Base-by-base conservation (phyloP, 257 asterid species). In the Datura wrightii region DNA sequence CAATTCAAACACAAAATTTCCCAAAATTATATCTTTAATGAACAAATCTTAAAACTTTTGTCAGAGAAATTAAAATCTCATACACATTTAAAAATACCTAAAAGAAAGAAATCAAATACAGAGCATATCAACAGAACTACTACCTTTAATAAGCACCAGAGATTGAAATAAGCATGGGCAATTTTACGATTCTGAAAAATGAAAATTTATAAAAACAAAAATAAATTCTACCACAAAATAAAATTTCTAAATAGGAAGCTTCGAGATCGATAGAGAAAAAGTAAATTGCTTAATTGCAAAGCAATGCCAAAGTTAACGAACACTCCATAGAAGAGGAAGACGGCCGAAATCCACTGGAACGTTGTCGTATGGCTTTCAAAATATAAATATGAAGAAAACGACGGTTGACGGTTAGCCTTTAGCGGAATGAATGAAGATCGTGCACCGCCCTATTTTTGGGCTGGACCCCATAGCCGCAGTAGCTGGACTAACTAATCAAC, bases 381-480 rank as follows among this genome's bases (percentile, higher is more conserved):
- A 24, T 24, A 24, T 24, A 24, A 54, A 69, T 7, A 67, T n/a
- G 79, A 70, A 16, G 34, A 69, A 69, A 74, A 74, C 41, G 63
- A 76, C 15, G 15, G 82, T 48, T 31, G 81, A 74, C 81, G 81
- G 81, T 74, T 74, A 74, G 31, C 31, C 31, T 0, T 48, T 74
- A 6, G 81, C 6, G 60, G 44, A 50, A 76, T 14, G 58, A 11
- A 74, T 14, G 58, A 11, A 74, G 80, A 50, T 76, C 58, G 31
- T 34, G 62, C 60, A 76, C 81, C 81, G 62, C 60, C 81, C 24
- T 76, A 50, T 50, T 48, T 76, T 76, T 76, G 81, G 81, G 81
- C 81, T 44, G 11, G 37, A 6, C 11, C 39, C 16, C 5, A 9
- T n/a, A 18, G 34, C 36, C 1, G 13, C 11, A 2, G 10, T 58